These are phyloP conservation scores for Plasmodium sp. DNA, from an alignment of 169 alveolate genomes.

Conservation along the genomic window DNA sequence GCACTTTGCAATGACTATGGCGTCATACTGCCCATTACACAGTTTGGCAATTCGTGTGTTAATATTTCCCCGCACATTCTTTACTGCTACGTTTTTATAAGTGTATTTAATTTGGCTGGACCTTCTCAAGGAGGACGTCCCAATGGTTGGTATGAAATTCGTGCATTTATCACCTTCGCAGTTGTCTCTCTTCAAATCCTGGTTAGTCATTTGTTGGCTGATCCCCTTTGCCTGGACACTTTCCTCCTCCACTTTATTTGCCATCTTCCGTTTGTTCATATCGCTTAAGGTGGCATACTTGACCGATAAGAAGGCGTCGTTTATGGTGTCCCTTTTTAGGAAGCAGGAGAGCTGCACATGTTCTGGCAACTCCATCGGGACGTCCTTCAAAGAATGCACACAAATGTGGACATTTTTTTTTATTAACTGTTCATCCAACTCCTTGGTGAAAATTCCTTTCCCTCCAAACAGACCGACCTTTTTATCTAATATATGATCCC, in stretches of 20 bases:
- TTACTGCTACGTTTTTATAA: conserved; percentile 35
- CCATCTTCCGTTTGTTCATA: conserved; percentile 9
- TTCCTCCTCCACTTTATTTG: background rate
- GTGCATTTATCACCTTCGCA: background rate
- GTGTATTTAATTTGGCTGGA: conserved; percentile 44
- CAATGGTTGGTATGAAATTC: conserved; percentile 7
- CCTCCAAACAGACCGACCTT: conserved; percentile 51
- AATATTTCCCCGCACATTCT: conserved; percentile 40
- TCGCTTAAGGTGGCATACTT: conserved; percentile 21
- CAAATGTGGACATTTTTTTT: conserved; percentile 48
- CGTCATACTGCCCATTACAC: conserved; percentile 25
- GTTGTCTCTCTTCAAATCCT: background rate
- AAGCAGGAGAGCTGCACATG: conserved; percentile 39
- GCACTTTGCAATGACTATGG: conserved; percentile 59
- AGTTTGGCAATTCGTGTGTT: conserved; percentile 61
- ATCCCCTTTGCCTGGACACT: background rate
- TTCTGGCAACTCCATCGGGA: conserved; percentile 47
- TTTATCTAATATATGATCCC: conserved; percentile 48
- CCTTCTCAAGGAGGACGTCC: conserved; percentile 63
- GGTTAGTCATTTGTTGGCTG: background rate
- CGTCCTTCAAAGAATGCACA: conserved; percentile 63
- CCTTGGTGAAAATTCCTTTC: conserved; percentile 65
- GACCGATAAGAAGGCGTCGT: conserved; percentile 54
- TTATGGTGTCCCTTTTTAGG: conserved; percentile 57
- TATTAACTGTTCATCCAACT: conserved; percentile 55